Base-by-base conservation (phyloP, 1,139 yeast species). In the Candida neerlandica region DNA sequence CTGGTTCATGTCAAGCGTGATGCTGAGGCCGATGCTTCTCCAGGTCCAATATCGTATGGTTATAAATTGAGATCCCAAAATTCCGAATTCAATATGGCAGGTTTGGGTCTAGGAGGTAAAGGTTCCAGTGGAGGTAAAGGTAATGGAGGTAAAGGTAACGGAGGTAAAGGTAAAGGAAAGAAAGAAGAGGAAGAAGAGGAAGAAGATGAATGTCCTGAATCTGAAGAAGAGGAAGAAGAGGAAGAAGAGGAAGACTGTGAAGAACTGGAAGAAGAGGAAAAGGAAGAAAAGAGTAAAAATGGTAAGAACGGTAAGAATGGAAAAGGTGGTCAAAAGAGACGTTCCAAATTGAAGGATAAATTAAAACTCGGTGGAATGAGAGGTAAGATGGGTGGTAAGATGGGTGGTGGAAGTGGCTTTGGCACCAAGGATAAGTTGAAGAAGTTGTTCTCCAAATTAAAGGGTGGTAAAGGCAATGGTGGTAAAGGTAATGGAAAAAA, bases 261-360 rank as follows among this genome's bases (percentile, higher is more conserved):
- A 21, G 46, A 27, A 11, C 33, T 19, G 10, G 23, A 41, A 5
- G 19, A 30, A 18, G 34, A 18, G 35, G 42, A 12, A 42, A 32
- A 12, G 44, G 41, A 32, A 29, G 35, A 18, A 29, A 21, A 19
- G 44, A 29, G 44, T 16, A 37, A 37, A 7, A 14, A 12, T 16
- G 37, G 19, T 9, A 33, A n/a, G 37, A 16, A 32, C 12, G 34
- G 16, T n/a, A 32, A 32, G 12, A 32, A 32, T 11, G 34, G 34
- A n/a, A 32, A 32, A 32, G 34, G 34, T 27, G 45, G 40, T 16
- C 41, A 43, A 38, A n/a, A 21, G 27, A 18, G 32, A 34, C 39
- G 33, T 40, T 41, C 39, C 37, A 46, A 41, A 10, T 2, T 40
- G 19, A 47, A 40, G 16, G 42, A 44, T 26, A 34, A 41, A 29